A percentile compares a stretch with the other conserved stretches of the same genome.
Conservation (phyloP, 2,329 filamentous ascomycete genomes). For the Teratosphaeria viscida region DNA sequence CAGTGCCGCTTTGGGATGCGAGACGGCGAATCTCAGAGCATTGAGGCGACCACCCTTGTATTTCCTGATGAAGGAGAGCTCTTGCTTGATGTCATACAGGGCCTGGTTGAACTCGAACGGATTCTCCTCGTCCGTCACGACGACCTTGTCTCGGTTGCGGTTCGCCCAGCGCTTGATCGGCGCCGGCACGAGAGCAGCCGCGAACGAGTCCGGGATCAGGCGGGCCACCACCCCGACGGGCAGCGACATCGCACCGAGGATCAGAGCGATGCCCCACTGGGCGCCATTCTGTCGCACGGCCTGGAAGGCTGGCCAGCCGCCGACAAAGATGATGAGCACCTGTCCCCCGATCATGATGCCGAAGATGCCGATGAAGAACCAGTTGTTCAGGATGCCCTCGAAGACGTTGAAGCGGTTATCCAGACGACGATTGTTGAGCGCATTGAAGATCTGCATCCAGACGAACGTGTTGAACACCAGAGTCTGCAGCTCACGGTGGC, state of each 20-base stretch:
- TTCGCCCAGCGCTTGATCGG: slow-evolving; percentile 29
- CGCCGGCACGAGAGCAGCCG: slow-evolving; percentile 35
- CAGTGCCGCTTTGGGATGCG: slow-evolving; percentile 63
- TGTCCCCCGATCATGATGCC: slow-evolving; percentile 80
- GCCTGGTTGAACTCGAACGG: slow-evolving; percentile 56
- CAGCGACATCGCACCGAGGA: slow-evolving; percentile 75
- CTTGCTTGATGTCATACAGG: slow-evolving; percentile 65
- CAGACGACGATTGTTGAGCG: slow-evolving; percentile 90
- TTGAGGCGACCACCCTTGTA: slow-evolving; percentile 75
- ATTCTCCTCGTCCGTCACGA: slow-evolving; percentile 31
- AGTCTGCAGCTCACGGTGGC: slow-evolving; percentile 51
- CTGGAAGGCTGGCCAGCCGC: slow-evolving; percentile 63
- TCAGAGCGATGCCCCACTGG: slow-evolving; percentile 81
- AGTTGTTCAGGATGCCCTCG: slow-evolving; percentile 73
- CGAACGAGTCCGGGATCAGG: slow-evolving; percentile 63
- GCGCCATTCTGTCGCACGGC: slow-evolving; percentile 58
- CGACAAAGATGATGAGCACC: slow-evolving; percentile 79
- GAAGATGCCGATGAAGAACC: slow-evolving; percentile 82
- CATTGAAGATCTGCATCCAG: slow-evolving; percentile 99
- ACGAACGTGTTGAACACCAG: slow-evolving; percentile 97
- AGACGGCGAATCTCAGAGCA: slow-evolving; percentile 67
- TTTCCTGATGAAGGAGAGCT: slow-evolving; percentile 68
- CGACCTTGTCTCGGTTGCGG: slow-evolving; percentile 32
- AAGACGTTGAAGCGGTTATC: slow-evolving; percentile 96
- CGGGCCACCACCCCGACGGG: slow-evolving; percentile 74